These are phyloP conservation scores for Teratosphaeria viscida DNA, from an alignment of 2,329 filamentous ascomycete species.

Conservation along the genomic window DNA sequence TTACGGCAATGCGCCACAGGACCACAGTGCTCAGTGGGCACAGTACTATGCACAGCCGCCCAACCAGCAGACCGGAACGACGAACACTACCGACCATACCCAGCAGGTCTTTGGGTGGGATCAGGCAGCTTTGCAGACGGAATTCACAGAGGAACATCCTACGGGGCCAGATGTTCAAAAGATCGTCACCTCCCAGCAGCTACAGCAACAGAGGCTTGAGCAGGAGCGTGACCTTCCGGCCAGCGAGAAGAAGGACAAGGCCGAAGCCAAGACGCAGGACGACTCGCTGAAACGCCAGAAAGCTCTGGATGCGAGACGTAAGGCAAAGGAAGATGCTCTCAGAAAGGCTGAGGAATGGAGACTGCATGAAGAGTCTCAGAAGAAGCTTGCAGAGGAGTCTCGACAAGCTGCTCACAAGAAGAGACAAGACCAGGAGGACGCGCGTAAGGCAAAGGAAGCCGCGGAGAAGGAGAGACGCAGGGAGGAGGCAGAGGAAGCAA, in stretches of 20 bases:
- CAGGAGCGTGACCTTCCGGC: neutral
- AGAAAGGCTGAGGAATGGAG: neutral
- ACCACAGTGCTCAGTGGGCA: neutral
- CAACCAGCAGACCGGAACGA: neutral
- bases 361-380: neutral
- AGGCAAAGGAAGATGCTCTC: neutral
- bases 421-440: neutral
- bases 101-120: neutral
- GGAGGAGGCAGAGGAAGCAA: neutral
- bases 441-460: neutral
- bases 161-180: neutral
- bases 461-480: neutral
- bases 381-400: neutral
- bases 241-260: neutral
- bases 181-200: neutral
- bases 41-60: neutral
- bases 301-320: too few relatives aligned
- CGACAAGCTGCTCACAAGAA: neutral
- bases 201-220: neutral
- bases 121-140: neutral
- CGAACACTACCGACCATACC: neutral
- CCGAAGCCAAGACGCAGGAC: neutral
- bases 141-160: neutral
- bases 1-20: neutral
- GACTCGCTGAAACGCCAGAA: too few relatives aligned